A percentile compares a stretch with the other conserved stretches of the same genome.
phyloP scores from a whole-genome alignment of 495 filamentous ascomycete genomes.

The Lophiotrema nucula region DNA sequence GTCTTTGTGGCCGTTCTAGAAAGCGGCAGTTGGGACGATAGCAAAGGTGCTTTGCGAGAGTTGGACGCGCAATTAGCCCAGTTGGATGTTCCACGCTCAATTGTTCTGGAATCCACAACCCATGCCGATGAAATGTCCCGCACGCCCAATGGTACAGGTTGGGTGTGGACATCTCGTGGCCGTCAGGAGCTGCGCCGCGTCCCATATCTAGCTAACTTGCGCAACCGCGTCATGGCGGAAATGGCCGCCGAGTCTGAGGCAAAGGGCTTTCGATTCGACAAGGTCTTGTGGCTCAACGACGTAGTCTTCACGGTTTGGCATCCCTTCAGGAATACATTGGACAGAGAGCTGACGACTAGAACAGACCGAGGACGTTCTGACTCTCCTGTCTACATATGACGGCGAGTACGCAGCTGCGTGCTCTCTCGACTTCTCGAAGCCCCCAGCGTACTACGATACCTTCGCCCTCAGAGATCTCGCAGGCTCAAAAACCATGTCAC shows the following conservation, averaged over 20 bases:
- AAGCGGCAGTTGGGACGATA: constrained; percentile 69
- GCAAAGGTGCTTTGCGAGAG: constrained; percentile 60
- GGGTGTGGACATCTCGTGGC: background rate
- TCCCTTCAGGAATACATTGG: background rate
- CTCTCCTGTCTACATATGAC: constrained; percentile 68
- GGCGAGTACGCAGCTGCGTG: constrained; percentile 79
- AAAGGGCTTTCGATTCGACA: constrained; percentile 55
- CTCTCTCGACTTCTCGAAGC: constrained; percentile 70
- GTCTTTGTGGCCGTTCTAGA: constrained; percentile 70
- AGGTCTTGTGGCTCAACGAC: constrained; percentile 72
- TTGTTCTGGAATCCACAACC: constrained; percentile 55
- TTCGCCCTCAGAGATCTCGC: constrained; percentile 74
- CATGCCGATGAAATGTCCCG: constrained; percentile 54
- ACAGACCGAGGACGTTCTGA: constrained; percentile 63
- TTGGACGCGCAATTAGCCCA: constrained; percentile 56
- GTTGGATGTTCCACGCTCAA: constrained; percentile 52
- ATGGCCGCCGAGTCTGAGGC: background rate
- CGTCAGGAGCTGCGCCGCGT: background rate
- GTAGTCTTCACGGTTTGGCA: constrained; percentile 63
- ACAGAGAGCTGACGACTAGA: too few relatives aligned
- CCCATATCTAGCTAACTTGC: background rate
- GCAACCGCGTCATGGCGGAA: background rate
- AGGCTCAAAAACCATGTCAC: constrained; percentile 60
- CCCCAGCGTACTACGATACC: constrained; percentile 75
- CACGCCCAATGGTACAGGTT: constrained; percentile 47